A percentile compares a stretch with the other conserved stretches of the same genome.
Evolutionary conservation across 2,329 filamentous ascomycete species (phyloP).

Genomic region (Xylaria sp.): DNA sequence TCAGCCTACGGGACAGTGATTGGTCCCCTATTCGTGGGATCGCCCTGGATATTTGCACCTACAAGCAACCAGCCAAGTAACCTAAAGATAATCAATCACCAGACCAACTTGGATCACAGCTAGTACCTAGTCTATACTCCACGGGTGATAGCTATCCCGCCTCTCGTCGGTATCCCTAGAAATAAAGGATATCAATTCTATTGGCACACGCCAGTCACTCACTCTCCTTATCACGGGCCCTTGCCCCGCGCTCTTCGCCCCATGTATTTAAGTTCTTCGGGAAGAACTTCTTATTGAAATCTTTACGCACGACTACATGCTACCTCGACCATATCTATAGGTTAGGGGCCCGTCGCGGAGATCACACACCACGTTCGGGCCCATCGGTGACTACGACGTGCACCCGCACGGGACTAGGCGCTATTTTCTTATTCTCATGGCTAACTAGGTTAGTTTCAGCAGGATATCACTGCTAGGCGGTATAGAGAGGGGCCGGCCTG

Average conservation of each 20-base stretch:
- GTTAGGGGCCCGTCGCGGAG: slow-evolving; percentile 46
- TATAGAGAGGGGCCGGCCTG: no score
- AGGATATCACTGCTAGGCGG: no score
- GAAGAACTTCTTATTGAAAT: slow-evolving; percentile 58
- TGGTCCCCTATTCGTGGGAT: slow-evolving; percentile 53
- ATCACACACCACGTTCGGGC: slow-evolving; percentile 26
- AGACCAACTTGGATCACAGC: slow-evolving; percentile 61
- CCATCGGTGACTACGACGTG: slow-evolving; percentile 56
- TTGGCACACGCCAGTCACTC: slow-evolving; percentile 32
- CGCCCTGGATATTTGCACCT: slow-evolving; percentile 43
- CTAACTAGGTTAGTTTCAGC: no score
- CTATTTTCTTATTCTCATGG: no score
- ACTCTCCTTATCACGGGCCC: not conserved
- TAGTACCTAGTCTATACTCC: slow-evolving; percentile 50
- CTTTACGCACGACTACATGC: slow-evolving; percentile 55
- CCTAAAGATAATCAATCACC: slow-evolving; percentile 53
- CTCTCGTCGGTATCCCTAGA: slow-evolving; percentile 47
- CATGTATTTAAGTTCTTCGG: slow-evolving; percentile 10
- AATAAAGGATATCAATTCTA: slow-evolving; percentile 55
- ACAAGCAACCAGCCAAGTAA: slow-evolving; percentile 39
- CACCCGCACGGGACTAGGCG: no score
- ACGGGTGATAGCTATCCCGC: slow-evolving; percentile 57
- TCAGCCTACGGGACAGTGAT: slow-evolving; percentile 58
- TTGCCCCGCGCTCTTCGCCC: not conserved
- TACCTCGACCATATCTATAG: slow-evolving; percentile 51